Conservation (phyloP, 1,284 basidiomycete species). For the Golubevia sp. region DNA sequence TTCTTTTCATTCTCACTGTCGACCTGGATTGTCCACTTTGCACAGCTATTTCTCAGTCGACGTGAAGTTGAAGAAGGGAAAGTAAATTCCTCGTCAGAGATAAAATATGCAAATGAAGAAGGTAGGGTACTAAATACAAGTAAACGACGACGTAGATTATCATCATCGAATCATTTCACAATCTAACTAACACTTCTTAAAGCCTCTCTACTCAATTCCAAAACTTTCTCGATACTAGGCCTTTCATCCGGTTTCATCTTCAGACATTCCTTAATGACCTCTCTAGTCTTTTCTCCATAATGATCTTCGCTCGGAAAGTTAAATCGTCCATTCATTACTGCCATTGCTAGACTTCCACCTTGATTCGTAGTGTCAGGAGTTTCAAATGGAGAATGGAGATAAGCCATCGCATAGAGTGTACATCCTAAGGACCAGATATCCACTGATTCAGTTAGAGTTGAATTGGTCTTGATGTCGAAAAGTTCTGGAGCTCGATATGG, state of each 20-base stretch:
- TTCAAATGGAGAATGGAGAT: slow-evolving; percentile 61
- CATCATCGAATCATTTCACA: too few relatives aligned
- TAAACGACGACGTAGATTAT: too few relatives aligned
- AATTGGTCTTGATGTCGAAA: slow-evolving; percentile 59
- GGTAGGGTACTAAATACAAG: too few relatives aligned
- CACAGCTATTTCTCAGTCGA: too few relatives aligned
- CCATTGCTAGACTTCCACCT: slow-evolving; percentile 58
- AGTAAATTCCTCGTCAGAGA: too few relatives aligned
- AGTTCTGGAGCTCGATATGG: slow-evolving; percentile 61
- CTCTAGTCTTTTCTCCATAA: slow-evolving; percentile 12
- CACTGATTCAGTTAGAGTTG: slow-evolving; percentile 50
- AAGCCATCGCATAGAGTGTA: slow-evolving; percentile 49
- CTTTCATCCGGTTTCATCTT: slow-evolving; percentile 4
- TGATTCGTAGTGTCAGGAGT: slow-evolving; percentile 58
- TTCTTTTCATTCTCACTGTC: too few relatives aligned
- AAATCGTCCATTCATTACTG: slow-evolving; percentile 56
- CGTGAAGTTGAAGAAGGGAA: too few relatives aligned
- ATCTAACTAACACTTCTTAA: slow-evolving; percentile 10
- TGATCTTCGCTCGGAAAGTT: slow-evolving; percentile 38
- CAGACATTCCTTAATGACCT: too few relatives aligned
- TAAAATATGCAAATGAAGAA: too few relatives aligned
- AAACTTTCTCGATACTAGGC: slow-evolving; percentile 44
- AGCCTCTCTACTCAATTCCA: slow-evolving; percentile 30
- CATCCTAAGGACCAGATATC: slow-evolving; percentile 62
- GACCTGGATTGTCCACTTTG: too few relatives aligned